Evolutionary conservation across 345 rosid genomes (phyloP).

Genomic region (Murraya koenigii): DNA sequence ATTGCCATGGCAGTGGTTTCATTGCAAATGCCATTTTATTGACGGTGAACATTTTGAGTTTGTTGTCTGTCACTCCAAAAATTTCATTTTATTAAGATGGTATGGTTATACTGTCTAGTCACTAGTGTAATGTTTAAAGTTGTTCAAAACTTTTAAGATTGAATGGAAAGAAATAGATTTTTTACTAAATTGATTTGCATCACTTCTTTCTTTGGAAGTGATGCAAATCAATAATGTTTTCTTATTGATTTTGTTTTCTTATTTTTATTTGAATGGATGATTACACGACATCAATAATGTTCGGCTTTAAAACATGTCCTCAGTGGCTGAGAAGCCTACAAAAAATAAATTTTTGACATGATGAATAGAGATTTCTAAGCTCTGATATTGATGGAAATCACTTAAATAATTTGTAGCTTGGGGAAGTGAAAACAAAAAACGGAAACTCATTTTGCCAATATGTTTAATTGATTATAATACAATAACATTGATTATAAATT

Average conservation of each 20-base stretch:
- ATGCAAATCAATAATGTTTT: no score
- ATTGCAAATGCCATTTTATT: constrained; percentile 13
- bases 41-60: neutral
- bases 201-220: no score
- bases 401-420: constrained; percentile 3
- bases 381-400: constrained; percentile 20
- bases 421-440: neutral
- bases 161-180: neutral
- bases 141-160: neutral
- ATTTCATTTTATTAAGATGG: neutral
- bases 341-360: constrained; percentile 4
- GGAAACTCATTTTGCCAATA: neutral
- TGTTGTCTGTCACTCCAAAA: neutral
- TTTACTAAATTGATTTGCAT: neutral
- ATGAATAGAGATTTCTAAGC: constrained; percentile 10
- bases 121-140: neutral
- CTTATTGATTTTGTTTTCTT: no score
- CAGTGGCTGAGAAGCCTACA: neutral
- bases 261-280: no score
- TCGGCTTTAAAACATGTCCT: neutral
- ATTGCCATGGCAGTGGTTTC: neutral
- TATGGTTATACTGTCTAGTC: neutral
- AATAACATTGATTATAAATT: no score
- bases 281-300: neutral
- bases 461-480: neutral